Base-by-base conservation (phyloP, 257 asterid species). In the Lithospermum erythrorhizon region DNA sequence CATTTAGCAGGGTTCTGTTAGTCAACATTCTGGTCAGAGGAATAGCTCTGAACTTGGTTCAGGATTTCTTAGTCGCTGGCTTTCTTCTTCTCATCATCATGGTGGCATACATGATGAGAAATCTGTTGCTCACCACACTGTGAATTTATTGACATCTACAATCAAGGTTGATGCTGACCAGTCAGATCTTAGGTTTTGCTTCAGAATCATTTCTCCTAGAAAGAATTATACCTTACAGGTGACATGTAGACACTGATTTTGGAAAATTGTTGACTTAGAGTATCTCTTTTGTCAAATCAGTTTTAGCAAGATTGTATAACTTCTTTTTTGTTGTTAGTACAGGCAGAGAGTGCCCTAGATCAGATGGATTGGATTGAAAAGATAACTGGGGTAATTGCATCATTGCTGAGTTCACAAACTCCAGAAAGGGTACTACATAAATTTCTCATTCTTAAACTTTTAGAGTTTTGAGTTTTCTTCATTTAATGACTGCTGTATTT, bases 331-430 rank as follows among this genome's bases (percentile, higher is more conserved):
- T 69, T 70, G 78, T 79, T 65, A 51, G 68, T 79, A 83, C 89
- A 93, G 97, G 99, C 99, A 61, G 99, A 93, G 81, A 93, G 97
- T 75, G 87, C 96, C 69, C 75, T 87, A 70, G 99, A 93, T 79
- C 99, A 89, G 78, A 93, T 89, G 97, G 97, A 87, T 69, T 93
- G 99, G 99, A 87, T 93, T 63, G 99, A 93, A 83, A 93, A 93
- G 78, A 93, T 93, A 58, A 93, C 97, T 0, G 99, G 99, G 67
- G 97, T 89, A 64, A 89, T 93, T 65, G 99, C 99, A 27, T 93
- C 99, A 45, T 75, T 93, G 71, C 78, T 93, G 79, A 93, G 95
- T 76, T 89, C 95, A 45, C 99, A 93, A 90, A 82, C 87, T 29
- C 97, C 99, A 49, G 99, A 89, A 47, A 80, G 97, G 85, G 97